Base-by-base conservation (phyloP, 2,329 filamentous ascomycete genomes). In the Colletotrichum truncatum region DNA sequence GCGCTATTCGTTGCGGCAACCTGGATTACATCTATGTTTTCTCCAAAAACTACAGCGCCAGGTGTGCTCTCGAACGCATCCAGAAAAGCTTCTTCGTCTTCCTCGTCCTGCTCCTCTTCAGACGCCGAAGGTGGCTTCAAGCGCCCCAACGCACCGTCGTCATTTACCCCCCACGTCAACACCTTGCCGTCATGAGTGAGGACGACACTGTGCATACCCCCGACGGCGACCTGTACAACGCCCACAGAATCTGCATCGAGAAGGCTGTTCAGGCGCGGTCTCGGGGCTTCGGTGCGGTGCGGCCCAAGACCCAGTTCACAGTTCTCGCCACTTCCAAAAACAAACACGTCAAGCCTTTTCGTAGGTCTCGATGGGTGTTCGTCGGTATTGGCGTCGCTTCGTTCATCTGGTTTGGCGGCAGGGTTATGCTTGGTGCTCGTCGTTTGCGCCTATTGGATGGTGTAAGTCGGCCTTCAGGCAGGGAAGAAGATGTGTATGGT, bases 121-220 rank as follows among this genome's bases (percentile, higher is more conserved):
- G 87, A 30, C 32, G 26, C 23, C 12, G 65, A 36, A n/a, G 63
- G 6, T 10, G 63, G 16, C 9, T 69, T 90, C 67, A 85, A 81
- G 69, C 89, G 81, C 14, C 89, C 88, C 46, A 91, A 82, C 4
- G 89, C 88, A 60, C 86, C 85, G 68, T 89, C 85, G 69, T 91
- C 87, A 73, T 91, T 91, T 68, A 89, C 87, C 49, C 89, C 89
- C 89, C 89, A 91, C 21, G 87, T 89, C 49, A 89, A 76, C 67
- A 91, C 85, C 69, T 84, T 82, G 75, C 88, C 88, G 74, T 90
- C 84, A 68, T 87, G 82, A 34, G 88, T 90, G 58, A 91, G 76
- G 4, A 87, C 88, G 56, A 87, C 78, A 55, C 82, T 84, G 74
- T 91, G 89, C 86, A 90, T 90, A 57, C 87, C 87, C 41, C 89